These are phyloP conservation scores for Rhexocercosporidium sp. DNA, from an alignment of 2,329 filamentous ascomycete species.

Conservation along the genomic window DNA sequence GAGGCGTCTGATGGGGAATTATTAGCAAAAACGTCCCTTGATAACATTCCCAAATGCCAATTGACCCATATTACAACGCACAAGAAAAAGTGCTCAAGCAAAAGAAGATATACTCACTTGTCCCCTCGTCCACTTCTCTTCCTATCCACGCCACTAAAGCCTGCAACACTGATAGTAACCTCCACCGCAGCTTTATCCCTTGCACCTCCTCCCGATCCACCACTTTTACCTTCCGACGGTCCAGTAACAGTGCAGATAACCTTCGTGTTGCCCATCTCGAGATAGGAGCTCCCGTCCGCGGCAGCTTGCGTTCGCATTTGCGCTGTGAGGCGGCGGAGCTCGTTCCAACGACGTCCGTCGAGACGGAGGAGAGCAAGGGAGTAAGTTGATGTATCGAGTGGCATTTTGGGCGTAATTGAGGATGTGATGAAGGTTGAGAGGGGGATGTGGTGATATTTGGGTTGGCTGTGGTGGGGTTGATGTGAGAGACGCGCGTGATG, in stretches of 20 bases:
- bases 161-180: conserved; percentile 84
- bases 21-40: too few species aligned
- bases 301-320: conserved; percentile 92
- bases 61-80: neutral
- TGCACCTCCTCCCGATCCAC: conserved; percentile 44
- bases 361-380: conserved; percentile 82
- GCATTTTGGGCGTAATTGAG: conserved; percentile 62
- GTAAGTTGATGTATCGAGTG: conserved; percentile 93
- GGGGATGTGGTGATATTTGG: neutral
- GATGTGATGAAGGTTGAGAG: neutral
- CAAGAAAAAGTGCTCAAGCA: neutral
- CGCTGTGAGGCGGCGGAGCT: conserved; percentile 85
- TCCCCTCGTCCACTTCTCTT: conserved; percentile 77
- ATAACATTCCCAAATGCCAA: too few species aligned
- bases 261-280: conserved; percentile 97
- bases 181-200: conserved; percentile 67
- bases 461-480: neutral
- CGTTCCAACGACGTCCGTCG: conserved; percentile 93
- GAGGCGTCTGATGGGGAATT: conserved; percentile 62
- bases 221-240: conserved; percentile 71
- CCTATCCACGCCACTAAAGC: conserved; percentile 86
- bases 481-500: neutral
- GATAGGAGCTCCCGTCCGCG: conserved; percentile 89
- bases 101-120: conserved; percentile 62
- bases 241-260: conserved; percentile 92